Percentiles rank a stretch among this genome's conserved stretches.
Conservation (phyloP, 257 asterid species). For the Thymus mandschuricus region DNA sequence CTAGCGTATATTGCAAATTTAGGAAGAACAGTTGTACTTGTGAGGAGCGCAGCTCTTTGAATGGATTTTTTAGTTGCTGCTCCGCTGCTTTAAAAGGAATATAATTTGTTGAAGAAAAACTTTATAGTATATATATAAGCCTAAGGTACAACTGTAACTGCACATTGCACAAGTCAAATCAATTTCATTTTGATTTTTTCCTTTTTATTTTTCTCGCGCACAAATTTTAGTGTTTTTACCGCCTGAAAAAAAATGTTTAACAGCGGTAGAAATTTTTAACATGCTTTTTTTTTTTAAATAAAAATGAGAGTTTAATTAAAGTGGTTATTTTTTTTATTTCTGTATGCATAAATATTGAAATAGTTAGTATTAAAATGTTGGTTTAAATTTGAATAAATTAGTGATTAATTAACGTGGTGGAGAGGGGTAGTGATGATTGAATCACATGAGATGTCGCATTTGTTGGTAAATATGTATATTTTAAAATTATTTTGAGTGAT, state of each 20-base stretch:
- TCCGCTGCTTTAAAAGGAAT: constrained; percentile 3
- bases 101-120: background rate
- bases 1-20: background rate
- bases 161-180: constrained; percentile 22
- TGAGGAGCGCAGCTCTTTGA: constrained; percentile 9
- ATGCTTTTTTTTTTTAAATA: too few relatives aligned
- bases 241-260: too few relatives aligned
- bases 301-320: too few relatives aligned
- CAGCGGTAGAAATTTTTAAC: too few relatives aligned
- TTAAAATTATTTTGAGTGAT: background rate
- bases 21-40: background rate
- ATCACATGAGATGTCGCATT: constrained; percentile 38
- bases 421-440: constrained; percentile 26
- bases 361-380: too few relatives aligned
- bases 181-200: too few relatives aligned
- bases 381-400: background rate
- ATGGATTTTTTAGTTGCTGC: constrained; percentile 26
- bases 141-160: constrained; percentile 28
- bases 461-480: constrained; percentile 24
- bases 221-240: too few relatives aligned
- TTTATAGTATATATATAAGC: background rate
- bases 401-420: constrained; percentile 16
- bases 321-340: too few relatives aligned
- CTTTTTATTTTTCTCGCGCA: too few relatives aligned
- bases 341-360: too few relatives aligned